phyloP scores from a whole-genome alignment of 805 yeast genomes.

The Sugiyamaella floridensis region DNA sequence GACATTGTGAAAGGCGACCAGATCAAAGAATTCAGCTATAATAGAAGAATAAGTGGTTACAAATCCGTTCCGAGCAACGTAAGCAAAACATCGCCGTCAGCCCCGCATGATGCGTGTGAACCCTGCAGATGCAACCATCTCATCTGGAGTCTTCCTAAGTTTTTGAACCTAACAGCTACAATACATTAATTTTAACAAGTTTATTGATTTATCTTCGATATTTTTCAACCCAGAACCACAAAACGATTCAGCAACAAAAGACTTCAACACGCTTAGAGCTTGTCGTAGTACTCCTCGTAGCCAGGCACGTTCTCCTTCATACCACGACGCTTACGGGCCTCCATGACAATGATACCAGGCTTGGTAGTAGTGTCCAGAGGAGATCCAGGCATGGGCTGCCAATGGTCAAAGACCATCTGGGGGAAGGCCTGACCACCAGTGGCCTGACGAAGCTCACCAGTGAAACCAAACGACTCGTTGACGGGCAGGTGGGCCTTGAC shows the following conservation, averaged over 20 bases:
- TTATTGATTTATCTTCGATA: neutral
- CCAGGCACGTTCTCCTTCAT: conserved; percentile 96
- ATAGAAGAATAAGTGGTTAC: too few species aligned
- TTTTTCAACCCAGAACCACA: neutral
- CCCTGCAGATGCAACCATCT: neutral
- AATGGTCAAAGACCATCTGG: conserved; percentile 99
- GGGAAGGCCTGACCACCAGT: conserved; percentile 99
- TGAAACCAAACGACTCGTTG: conserved; percentile 99
- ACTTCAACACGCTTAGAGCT: conserved; percentile 31
- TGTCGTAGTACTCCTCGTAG: conserved; percentile 85
- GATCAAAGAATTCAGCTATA: too few species aligned
- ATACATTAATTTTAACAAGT: neutral
- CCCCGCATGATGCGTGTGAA: neutral
- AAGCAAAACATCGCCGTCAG: neutral
- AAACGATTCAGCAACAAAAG: neutral
- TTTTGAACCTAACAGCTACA: too few species aligned
- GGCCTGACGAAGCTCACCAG: conserved; percentile 98
- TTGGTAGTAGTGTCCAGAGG: conserved; percentile 78
- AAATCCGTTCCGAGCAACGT: too few species aligned
- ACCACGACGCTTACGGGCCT: conserved; percentile 92
- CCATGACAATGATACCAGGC: conserved; percentile 59
- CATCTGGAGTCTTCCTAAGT: too few species aligned
- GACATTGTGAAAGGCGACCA: neutral
- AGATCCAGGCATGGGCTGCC: conserved; percentile 88
- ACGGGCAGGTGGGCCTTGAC: conserved; percentile 99